phyloP scores from a whole-genome alignment of 805 yeast genomes.

The Cyberlindnera sargentensis region DNA sequence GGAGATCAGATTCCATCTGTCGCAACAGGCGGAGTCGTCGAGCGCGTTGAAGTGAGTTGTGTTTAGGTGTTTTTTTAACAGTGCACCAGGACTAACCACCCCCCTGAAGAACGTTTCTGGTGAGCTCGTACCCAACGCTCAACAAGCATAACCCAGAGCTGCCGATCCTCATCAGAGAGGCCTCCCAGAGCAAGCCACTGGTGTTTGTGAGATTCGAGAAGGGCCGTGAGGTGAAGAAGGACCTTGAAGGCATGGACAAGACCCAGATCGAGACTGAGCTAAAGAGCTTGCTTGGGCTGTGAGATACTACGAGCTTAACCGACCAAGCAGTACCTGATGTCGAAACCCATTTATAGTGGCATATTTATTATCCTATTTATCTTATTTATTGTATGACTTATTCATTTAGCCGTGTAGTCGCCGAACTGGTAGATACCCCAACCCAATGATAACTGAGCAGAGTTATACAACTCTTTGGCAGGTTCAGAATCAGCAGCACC shows the following conservation, averaged over 20 bases:
- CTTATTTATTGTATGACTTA: no score
- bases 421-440: slow-evolving; percentile 64
- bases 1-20: slow-evolving; percentile 77
- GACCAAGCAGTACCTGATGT: not conserved
- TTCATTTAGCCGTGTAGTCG: slow-evolving; percentile 7
- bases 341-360: slow-evolving; percentile 2
- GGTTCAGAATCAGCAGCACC: slow-evolving; percentile 37
- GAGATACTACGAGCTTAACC: slow-evolving; percentile 1
- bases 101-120: slow-evolving; percentile 46
- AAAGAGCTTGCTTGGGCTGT: slow-evolving; percentile 14
- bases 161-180: slow-evolving; percentile 76
- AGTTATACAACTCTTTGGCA: slow-evolving; percentile 41
- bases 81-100: not conserved
- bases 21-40: slow-evolving; percentile 72
- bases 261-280: slow-evolving; percentile 19
- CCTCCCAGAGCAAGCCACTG: slow-evolving; percentile 54
- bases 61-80: no score
- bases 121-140: slow-evolving; percentile 57
- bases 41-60: slow-evolving; percentile 45
- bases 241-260: slow-evolving; percentile 29
- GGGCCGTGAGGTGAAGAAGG: slow-evolving; percentile 29
- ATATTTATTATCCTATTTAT: not conserved
- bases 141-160: slow-evolving; percentile 55
- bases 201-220: slow-evolving; percentile 63
- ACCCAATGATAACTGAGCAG: slow-evolving; percentile 43